A percentile compares a stretch with the other conserved stretches of the same genome.
phyloP scores from a whole-genome alignment of 495 filamentous ascomycete species.

The Aspergillus ellipticus region DNA sequence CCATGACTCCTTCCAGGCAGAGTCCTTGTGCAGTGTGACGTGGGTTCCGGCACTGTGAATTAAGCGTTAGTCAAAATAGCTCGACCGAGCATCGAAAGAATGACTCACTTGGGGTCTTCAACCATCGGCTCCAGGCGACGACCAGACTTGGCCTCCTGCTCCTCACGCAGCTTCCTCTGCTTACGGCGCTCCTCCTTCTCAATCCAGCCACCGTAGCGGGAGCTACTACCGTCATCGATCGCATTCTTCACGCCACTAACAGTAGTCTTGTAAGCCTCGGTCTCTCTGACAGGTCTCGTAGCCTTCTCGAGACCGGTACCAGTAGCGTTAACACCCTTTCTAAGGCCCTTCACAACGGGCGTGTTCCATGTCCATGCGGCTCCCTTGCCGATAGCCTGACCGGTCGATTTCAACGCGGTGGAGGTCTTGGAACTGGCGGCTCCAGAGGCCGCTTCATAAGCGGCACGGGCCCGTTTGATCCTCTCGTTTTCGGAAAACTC shows the following conservation, averaged over 20 bases:
- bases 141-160: constrained; percentile 53
- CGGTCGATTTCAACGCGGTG: constrained; percentile 78
- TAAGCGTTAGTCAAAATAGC: constrained; percentile 20
- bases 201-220: constrained; percentile 90
- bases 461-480: constrained; percentile 79
- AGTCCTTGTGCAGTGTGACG: constrained; percentile 92
- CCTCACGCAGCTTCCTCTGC: constrained; percentile 68
- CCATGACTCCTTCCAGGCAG: constrained; percentile 95
- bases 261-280: constrained; percentile 79
- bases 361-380: constrained; percentile 98
- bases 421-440: constrained; percentile 69
- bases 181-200: constrained; percentile 90
- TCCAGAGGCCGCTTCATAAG: constrained; percentile 78
- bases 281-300: constrained; percentile 90
- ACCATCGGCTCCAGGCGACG: constrained; percentile 53
- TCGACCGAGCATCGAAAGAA: background rate
- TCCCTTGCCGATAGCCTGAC: constrained; percentile 78
- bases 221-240: constrained; percentile 95
- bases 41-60: constrained; percentile 79
- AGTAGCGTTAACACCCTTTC: constrained; percentile 77
- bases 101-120: constrained; percentile 81
- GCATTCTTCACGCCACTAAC: constrained; percentile 79
- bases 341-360: constrained; percentile 83
- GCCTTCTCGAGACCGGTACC: constrained; percentile 86
- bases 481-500: constrained; percentile 92